Evolutionary conservation across 331 rosid species (phyloP).

Genomic region (Acacia concinna): DNA sequence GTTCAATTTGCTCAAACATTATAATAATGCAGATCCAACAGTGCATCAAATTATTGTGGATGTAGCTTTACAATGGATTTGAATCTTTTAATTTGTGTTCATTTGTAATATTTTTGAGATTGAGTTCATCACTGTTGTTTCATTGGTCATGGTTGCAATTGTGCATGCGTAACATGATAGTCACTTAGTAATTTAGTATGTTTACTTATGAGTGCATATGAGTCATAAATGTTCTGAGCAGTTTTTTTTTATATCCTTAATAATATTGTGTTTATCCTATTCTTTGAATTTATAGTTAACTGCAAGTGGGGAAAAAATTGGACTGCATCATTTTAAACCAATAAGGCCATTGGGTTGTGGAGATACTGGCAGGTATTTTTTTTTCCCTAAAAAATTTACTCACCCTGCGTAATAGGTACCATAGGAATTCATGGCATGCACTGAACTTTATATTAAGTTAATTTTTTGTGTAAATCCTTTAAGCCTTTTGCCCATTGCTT

Average conservation of each 20-base stretch:
- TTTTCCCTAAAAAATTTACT: neutral
- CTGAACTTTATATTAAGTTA: neutral
- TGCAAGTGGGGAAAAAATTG: slow-evolving; percentile 62
- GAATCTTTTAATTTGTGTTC: neutral
- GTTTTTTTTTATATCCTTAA: slow-evolving; percentile 2
- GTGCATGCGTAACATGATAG: neutral
- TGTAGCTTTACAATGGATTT: neutral
- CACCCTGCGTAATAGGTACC: neutral
- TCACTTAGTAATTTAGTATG: neutral
- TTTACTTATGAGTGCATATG: slow-evolving; percentile 2
- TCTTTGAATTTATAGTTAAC: slow-evolving; percentile 48
- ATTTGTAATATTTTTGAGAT: neutral
- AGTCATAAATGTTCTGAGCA: neutral
- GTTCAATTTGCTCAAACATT: neutral
- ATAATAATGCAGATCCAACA: neutral
- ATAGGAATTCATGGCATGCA: neutral
- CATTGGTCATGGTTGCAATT: neutral
- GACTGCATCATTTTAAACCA: slow-evolving; percentile 80
- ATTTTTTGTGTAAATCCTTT: neutral
- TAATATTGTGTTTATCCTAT: slow-evolving; percentile 18
- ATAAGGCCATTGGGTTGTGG: slow-evolving; percentile 90
- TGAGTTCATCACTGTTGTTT: neutral
- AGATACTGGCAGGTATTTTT: slow-evolving; percentile 84
- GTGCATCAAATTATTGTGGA: neutral
- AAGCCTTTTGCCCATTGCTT: neutral